Conservation (phyloP, 768 basidiomycete species). For the Leccinum barrowsii region DNA sequence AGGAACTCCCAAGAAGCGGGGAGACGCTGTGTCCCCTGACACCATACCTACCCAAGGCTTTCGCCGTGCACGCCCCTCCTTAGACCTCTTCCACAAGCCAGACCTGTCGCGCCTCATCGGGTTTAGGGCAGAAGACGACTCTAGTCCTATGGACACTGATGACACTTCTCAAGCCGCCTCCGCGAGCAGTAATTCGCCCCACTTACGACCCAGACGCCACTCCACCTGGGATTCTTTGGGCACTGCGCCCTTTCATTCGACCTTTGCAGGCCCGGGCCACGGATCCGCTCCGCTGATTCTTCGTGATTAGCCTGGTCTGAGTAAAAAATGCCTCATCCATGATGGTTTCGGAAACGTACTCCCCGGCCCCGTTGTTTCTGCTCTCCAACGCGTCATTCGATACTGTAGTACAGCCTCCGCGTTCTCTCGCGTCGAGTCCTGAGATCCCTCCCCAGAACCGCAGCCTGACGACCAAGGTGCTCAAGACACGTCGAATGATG, state of each 20-base stretch:
- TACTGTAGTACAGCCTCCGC: constrained; percentile 7
- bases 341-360: constrained; percentile 6
- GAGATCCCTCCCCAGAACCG: constrained; percentile 8
- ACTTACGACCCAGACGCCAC: constrained; percentile 17
- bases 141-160: constrained; percentile 29
- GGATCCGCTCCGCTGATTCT: constrained; percentile 10
- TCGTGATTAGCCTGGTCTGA: constrained; percentile 7
- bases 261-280: constrained; percentile 7
- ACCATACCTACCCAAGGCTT: constrained; percentile 20
- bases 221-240: constrained; percentile 22
- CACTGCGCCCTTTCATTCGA: constrained; percentile 3
- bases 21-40: constrained; percentile 25
- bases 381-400: constrained; percentile 9
- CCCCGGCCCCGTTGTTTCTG: constrained; percentile 15
- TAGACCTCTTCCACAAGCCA: constrained; percentile 31
- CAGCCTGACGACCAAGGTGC: constrained; percentile 3
- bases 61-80: constrained; percentile 32
- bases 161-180: constrained; percentile 30
- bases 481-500: constrained; percentile 10
- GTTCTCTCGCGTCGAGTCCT: neutral
- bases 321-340: neutral
- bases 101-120: constrained; percentile 23
- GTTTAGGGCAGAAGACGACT: constrained; percentile 20
- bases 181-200: constrained; percentile 21
- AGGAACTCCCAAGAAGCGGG: constrained; percentile 25